phyloP scores from a whole-genome alignment of 129 eudicot species.

The Helichrysum umbraculigerum region DNA sequence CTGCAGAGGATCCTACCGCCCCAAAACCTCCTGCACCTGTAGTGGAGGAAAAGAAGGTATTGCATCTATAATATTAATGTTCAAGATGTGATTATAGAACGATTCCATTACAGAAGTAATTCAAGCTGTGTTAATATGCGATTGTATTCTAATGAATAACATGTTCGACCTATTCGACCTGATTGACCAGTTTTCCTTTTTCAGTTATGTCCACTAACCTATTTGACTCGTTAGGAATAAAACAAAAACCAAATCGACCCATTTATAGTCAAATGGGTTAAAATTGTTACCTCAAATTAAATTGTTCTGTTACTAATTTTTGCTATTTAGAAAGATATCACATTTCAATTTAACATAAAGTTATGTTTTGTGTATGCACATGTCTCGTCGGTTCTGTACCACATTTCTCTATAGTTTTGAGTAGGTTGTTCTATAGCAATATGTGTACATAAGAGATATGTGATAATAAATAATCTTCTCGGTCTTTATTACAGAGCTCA shows the following conservation, averaged over 20 bases:
- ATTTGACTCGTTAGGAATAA: neutral
- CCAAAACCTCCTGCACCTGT: conserved; percentile 71
- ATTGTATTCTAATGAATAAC: neutral
- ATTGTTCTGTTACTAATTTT: conserved; percentile 1
- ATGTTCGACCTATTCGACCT: neutral
- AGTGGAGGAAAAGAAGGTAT: conserved; percentile 89
- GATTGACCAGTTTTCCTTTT: neutral
- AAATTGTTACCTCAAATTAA: neutral
- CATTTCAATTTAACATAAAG: neutral
- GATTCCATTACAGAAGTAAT: neutral
- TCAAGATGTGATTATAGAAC: neutral
- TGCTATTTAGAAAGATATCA: neutral
- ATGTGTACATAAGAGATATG: neutral
- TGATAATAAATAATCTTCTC: neutral
- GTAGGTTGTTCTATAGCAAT: conserved; percentile 22
- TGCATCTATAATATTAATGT: neutral
- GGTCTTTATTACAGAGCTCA: conserved; percentile 48
- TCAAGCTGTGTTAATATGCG: neutral
- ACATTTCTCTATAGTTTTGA: conserved; percentile 6
- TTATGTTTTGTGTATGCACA: neutral
- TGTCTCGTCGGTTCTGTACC: neutral
- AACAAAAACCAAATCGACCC: neutral
- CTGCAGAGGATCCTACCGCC: conserved; percentile 70
- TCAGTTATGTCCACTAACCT: neutral
- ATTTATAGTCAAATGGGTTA: neutral